These are phyloP conservation scores for Cenchrus americanus DNA, from an alignment of 176 grass and related monocot species.

Conservation along the genomic window DNA sequence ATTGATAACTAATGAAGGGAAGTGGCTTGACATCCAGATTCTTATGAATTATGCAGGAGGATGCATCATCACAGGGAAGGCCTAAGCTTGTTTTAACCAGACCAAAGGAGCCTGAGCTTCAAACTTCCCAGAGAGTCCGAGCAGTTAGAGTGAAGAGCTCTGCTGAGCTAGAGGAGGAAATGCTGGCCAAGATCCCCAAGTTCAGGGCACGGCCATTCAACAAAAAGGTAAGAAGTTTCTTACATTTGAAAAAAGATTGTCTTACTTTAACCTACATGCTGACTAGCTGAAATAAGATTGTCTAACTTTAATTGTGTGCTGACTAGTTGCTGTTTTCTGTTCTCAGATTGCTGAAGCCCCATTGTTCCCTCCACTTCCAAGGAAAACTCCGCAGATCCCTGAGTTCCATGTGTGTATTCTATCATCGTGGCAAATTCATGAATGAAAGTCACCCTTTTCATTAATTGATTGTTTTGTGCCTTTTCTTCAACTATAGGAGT, in stretches of 20 bases:
- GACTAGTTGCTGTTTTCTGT: slow-evolving; percentile 29
- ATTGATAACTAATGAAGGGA: background rate
- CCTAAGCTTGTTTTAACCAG: slow-evolving; percentile 82
- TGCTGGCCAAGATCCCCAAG: slow-evolving; percentile 95
- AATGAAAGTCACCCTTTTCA: background rate
- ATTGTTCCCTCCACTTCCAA: slow-evolving; percentile 61
- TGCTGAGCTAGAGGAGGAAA: slow-evolving; percentile 86
- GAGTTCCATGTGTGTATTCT: slow-evolving; percentile 69
- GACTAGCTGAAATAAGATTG: background rate
- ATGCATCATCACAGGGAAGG: slow-evolving; percentile 57
- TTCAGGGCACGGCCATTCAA: slow-evolving; percentile 97
- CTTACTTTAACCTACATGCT: background rate
- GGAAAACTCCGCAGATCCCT: slow-evolving; percentile 61
- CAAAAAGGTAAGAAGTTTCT: slow-evolving; percentile 68
- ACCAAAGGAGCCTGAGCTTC: slow-evolving; percentile 86
- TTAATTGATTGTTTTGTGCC: background rate
- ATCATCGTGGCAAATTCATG: slow-evolving; percentile 5
- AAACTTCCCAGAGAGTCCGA: slow-evolving; percentile 78
- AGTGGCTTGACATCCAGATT: slow-evolving; percentile 1
- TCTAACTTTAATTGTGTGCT: background rate
- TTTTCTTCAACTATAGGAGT: slow-evolving; percentile 63
- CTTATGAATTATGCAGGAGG: slow-evolving; percentile 56
- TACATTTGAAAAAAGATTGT: background rate
- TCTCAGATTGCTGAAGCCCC: slow-evolving; percentile 82
- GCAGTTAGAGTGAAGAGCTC: slow-evolving; percentile 84